These are phyloP conservation scores for Dillenia turbinata DNA, from an alignment of 164 flowering plant species.

Conservation along the genomic window DNA sequence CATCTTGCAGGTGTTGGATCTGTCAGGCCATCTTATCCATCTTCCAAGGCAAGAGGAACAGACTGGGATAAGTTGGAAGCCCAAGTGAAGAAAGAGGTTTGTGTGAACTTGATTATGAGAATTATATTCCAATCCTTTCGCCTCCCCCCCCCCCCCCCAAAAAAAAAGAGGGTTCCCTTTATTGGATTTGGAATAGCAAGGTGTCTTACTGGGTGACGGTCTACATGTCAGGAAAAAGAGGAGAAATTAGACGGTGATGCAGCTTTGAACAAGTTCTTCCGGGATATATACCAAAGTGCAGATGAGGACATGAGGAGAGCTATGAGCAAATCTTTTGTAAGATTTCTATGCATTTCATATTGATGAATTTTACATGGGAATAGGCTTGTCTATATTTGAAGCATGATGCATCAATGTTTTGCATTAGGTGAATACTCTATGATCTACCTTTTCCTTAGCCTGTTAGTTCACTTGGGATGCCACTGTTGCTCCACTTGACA, in stretches of 20 bases:
- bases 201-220: too few species aligned
- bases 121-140: too few species aligned
- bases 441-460: too few species aligned
- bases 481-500: too few species aligned
- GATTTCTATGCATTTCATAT: conserved; percentile 4
- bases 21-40: conserved; percentile 57
- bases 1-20: conserved; percentile 22
- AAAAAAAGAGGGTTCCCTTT: too few species aligned
- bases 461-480: too few species aligned
- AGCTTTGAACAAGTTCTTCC: conserved; percentile 71
- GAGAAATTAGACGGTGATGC: conserved; percentile 86
- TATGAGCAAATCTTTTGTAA: conserved; percentile 75
- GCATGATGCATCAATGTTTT: too few species aligned
- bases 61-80: conserved; percentile 99
- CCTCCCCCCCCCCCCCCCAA: too few species aligned
- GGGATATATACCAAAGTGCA: conserved; percentile 54
- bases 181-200: too few species aligned
- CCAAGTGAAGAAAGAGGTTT: conserved; percentile 87
- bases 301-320: conserved; percentile 78
- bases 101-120: neutral
- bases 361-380: too few species aligned
- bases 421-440: too few species aligned
- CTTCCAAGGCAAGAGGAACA: conserved; percentile 46
- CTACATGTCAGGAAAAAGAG: conserved; percentile 55
- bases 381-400: too few species aligned